Conservation (phyloP, 176 grass and related monocot species). For the Pharus latifolius region DNA sequence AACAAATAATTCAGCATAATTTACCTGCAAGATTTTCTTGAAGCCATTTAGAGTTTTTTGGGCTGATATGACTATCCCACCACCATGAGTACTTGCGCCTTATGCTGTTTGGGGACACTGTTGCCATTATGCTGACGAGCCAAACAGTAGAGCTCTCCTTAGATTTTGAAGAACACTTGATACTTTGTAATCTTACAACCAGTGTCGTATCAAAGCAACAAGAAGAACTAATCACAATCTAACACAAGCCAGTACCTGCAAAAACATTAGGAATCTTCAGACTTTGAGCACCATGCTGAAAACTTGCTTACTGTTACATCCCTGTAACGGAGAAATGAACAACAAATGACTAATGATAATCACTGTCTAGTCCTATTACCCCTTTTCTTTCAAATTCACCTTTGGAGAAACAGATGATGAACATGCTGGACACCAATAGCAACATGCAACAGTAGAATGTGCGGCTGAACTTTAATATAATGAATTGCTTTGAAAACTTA, state of each 20-base stretch:
- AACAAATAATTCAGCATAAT: not conserved
- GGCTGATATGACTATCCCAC: slow-evolving; percentile 87
- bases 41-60: slow-evolving; percentile 93
- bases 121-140: slow-evolving; percentile 41
- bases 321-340: not conserved
- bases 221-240: not conserved
- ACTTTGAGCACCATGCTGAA: not conserved
- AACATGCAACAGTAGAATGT: not conserved
- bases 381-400: not conserved
- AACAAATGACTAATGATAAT: not conserved
- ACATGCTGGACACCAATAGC: not conserved
- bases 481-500: not conserved
- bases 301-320: not conserved
- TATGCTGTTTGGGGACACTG: slow-evolving; percentile 35
- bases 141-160: slow-evolving; percentile 3
- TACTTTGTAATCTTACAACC: not conserved
- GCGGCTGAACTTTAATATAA: not conserved
- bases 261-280: not conserved
- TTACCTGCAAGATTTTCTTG: slow-evolving; percentile 91
- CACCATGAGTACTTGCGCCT: slow-evolving; percentile 84
- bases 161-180: not conserved
- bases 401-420: not conserved
- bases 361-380: not conserved
- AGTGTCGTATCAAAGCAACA: not conserved
- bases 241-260: slow-evolving; percentile 19